Conservation (phyloP, 345 rosid genomes). For the Mangifera indica region DNA sequence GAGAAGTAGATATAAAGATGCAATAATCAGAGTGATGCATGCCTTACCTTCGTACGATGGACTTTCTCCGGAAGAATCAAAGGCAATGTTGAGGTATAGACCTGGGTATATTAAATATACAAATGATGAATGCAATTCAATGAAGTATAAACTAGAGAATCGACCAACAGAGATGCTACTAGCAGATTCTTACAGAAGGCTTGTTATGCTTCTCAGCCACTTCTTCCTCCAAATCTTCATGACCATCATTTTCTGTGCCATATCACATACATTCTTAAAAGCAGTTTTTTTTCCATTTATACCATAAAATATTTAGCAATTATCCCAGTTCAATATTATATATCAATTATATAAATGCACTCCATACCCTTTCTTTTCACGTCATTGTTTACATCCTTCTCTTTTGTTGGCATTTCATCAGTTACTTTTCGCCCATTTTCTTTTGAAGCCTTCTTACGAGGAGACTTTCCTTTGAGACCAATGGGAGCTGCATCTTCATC, state of each 20-base stretch:
- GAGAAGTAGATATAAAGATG: conserved; percentile 1
- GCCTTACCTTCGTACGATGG: conserved; percentile 72
- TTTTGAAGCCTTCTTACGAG: conserved; percentile 46
- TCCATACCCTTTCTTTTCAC: conserved; percentile 45
- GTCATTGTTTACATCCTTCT: conserved; percentile 28
- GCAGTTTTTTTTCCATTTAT: conserved; percentile 11
- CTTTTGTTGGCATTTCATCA: conserved; percentile 33
- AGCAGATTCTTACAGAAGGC: conserved; percentile 55
- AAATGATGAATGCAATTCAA: conserved; percentile 18
- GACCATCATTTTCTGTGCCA: conserved; percentile 49
- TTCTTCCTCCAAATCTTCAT: conserved; percentile 50
- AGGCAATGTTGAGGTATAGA: conserved; percentile 70
- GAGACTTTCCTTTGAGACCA: conserved; percentile 29
- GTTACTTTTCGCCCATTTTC: conserved; percentile 32
- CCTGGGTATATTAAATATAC: conserved; percentile 43
- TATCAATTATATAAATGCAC: not conserved
- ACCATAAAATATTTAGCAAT: not conserved
- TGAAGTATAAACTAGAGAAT: conserved; percentile 17
- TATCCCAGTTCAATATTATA: not conserved
- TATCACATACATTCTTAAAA: conserved; percentile 11
- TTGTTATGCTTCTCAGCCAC: conserved; percentile 43
- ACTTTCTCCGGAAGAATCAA: conserved; percentile 92
- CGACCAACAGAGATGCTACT: conserved; percentile 12
- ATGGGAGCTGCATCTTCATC: conserved; percentile 34
- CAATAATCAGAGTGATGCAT: conserved; percentile 16